Base-by-base conservation (phyloP, 331 rosid species). In the Quercus tomentella region DNA sequence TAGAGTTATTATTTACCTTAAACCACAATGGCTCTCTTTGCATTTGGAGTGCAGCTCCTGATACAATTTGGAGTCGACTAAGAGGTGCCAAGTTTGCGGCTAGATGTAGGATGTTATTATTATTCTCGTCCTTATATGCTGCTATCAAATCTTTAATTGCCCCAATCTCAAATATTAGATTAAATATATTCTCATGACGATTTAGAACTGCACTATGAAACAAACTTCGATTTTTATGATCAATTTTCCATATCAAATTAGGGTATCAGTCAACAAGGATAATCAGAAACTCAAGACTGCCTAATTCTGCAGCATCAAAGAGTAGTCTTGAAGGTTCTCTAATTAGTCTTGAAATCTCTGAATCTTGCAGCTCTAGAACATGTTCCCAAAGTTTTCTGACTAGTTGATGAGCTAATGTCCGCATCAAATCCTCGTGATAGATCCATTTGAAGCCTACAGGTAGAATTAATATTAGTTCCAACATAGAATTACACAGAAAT, bases 251-350 rank as follows among this genome's bases (percentile, higher is more conserved):
- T 11, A 90, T 57, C 21, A 88, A 49, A 75, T 84, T 82, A 11
- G 94, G 91, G 69, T 83, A 69, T 10, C 56, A 33, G 25, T 78
- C 58, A 51, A 88, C 23, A n/a, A 87, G 82, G 45, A 67, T 77
- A 12, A 81, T 80, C 70, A 90, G 20, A 72, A 90, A 88, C 75
- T 83, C 79, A 17, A 82, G 65, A 67, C 88, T 90, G 23, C 94
- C 94, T 51, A 75, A 55, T 56, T 41, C 54, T 35, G 94, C 81
- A 56, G 94, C 94, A 85, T 70, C 87, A 55, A 81, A 82, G 73
- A 80, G 25, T 69, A 87, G 28, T 20, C 76, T 7, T 57, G 45
- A 15, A 30, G 33, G 71, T 3, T 31, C 6, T 37, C 17, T 49
- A 49, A 49, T 49, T 49, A 12, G 54, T 1, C 0, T 49, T 49